Conservation (phyloP, 2,329 filamentous ascomycete species). For the Alternaria sp. region DNA sequence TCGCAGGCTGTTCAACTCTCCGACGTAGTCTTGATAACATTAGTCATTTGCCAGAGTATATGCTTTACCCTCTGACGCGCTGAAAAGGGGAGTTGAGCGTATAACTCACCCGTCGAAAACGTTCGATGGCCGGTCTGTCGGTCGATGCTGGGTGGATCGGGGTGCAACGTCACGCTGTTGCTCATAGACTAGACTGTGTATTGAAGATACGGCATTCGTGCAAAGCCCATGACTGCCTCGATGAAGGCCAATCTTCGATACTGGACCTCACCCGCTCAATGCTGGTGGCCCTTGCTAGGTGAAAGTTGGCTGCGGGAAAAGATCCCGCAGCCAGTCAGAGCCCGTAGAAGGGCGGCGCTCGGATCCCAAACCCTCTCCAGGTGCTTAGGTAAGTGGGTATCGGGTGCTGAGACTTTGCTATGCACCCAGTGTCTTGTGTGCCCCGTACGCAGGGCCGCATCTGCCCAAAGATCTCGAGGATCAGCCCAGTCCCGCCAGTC, state of each 20-base stretch:
- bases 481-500: background rate
- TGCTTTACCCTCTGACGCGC: conserved; percentile 3
- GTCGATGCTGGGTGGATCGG: background rate
- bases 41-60: conserved; percentile 8
- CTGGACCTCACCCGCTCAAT: conserved; percentile 5
- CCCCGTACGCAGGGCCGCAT: background rate
- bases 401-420: background rate
- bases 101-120: conserved; percentile 5
- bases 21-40: conserved; percentile 6
- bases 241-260: conserved; percentile 1
- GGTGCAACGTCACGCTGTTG: conserved; percentile 5
- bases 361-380: background rate
- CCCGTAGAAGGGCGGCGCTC: background rate
- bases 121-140: conserved; percentile 1
- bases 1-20: background rate
- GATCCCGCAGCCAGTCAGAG: conserved; percentile 11
- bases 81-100: conserved; percentile 3
- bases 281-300: conserved; percentile 5
- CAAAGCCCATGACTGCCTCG: background rate
- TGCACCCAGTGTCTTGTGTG: background rate
- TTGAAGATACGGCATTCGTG: background rate
- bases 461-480: background rate
- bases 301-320: conserved; percentile 5
- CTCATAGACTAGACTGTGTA: background rate
- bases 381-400: background rate